phyloP scores from a whole-genome alignment of 768 basidiomycete genomes.

The Boletus rex-veris region DNA sequence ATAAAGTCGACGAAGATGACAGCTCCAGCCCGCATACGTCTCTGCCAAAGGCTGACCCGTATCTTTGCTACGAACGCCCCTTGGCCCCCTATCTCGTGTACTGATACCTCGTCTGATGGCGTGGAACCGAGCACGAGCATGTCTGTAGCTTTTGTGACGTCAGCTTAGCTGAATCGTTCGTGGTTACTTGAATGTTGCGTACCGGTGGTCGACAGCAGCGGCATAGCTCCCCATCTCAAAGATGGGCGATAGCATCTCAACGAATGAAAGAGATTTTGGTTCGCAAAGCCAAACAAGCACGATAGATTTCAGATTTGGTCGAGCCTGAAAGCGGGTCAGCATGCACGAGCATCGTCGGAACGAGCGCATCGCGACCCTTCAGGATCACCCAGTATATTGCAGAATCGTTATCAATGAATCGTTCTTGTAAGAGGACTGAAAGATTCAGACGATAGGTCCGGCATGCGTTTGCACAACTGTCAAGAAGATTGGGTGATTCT shows the following conservation, averaged over 20 bases:
- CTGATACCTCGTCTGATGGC: slow-evolving; percentile 52
- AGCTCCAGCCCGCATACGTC: slow-evolving; percentile 64
- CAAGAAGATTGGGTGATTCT: slow-evolving; percentile 19
- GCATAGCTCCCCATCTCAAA: slow-evolving; percentile 1
- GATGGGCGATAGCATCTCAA: slow-evolving; percentile 15
- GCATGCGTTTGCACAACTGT: slow-evolving; percentile 58
- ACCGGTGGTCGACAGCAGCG: neutral
- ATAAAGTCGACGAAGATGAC: slow-evolving; percentile 61
- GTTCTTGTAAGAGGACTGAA: slow-evolving; percentile 56
- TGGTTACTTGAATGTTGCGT: neutral
- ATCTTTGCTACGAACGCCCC: slow-evolving; percentile 49
- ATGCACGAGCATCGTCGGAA: slow-evolving; percentile 52
- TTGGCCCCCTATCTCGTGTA: slow-evolving; percentile 49
- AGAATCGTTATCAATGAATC: slow-evolving; percentile 58
- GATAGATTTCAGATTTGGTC: slow-evolving; percentile 60
- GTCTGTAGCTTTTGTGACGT: slow-evolving; percentile 40
- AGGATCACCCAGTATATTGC: slow-evolving; percentile 75
- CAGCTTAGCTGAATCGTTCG: neutral
- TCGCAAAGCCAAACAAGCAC: slow-evolving; percentile 50
- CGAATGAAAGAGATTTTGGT: slow-evolving; percentile 27
- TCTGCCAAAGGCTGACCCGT: slow-evolving; percentile 56
- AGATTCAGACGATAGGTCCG: slow-evolving; percentile 46
- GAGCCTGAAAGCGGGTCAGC: slow-evolving; percentile 41
- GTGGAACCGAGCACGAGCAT: slow-evolving; percentile 41
- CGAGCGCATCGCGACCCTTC: slow-evolving; percentile 40